Percentiles rank a stretch among this genome's conserved stretches.
phyloP scores from a whole-genome alignment of 768 basidiomycete species.

The Saitozyma podzolica region DNA sequence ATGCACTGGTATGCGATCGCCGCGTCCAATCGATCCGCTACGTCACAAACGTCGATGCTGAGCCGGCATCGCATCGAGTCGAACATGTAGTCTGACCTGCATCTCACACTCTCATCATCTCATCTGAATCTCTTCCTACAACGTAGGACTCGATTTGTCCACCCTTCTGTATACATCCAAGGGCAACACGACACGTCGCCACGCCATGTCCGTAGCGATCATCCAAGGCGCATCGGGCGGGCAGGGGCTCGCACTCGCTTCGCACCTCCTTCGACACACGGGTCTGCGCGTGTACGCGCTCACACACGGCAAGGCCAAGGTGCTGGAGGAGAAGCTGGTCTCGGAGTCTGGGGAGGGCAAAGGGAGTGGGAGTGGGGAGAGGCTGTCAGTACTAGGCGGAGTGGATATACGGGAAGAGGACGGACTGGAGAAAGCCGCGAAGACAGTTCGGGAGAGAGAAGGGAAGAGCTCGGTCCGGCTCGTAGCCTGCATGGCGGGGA shows the following conservation, averaged over 20 bases:
- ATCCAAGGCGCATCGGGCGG: constrained; percentile 48
- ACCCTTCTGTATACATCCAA: no score
- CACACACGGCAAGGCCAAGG: constrained; percentile 40
- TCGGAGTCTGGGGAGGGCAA: not conserved
- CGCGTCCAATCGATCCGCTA: no score
- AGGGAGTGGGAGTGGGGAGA: constrained; percentile 7
- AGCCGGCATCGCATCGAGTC: no score
- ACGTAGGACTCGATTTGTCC: no score
- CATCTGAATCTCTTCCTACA: no score
- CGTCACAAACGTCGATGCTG: no score
- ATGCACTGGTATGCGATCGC: no score
- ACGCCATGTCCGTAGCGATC: constrained; percentile 43
- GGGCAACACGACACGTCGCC: no score
- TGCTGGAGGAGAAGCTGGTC: constrained; percentile 34
- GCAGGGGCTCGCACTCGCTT: constrained; percentile 47
- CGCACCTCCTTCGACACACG: constrained; percentile 50
- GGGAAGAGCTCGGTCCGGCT: constrained; percentile 51
- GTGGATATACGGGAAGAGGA: constrained; percentile 51
- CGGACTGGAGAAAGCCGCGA: constrained; percentile 50
- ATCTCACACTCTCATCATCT: no score
- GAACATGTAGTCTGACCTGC: no score
- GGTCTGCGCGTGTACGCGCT: constrained; percentile 52
- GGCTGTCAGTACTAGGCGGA: constrained; percentile 45
- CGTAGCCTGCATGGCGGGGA: constrained; percentile 53
- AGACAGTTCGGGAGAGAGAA: constrained; percentile 43